phyloP scores from a whole-genome alignment of 495 filamentous ascomycete species.

The Trichoderma reesei region DNA sequence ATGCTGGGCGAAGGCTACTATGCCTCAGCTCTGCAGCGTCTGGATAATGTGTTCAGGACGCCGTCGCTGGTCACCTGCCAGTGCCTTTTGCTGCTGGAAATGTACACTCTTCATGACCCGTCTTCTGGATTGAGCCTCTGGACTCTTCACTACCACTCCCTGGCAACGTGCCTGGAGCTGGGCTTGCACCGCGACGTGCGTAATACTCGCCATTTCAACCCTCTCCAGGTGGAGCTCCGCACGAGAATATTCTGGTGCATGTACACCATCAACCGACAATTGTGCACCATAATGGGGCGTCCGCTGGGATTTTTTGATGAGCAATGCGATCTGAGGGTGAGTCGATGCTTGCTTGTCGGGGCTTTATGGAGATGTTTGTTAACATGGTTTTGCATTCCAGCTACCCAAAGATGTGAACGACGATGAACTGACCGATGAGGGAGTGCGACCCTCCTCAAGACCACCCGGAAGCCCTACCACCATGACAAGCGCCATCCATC shows the following conservation, averaged over 20 bases:
- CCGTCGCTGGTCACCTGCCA: not conserved
- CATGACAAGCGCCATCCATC: slow-evolving; percentile 1
- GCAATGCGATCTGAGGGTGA: not conserved
- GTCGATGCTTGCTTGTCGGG: not conserved
- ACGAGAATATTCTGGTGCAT: not conserved
- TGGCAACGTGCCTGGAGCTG: not conserved
- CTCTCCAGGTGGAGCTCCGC: not conserved
- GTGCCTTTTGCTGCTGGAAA: not conserved
- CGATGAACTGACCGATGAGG: not conserved
- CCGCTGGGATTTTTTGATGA: slow-evolving; percentile 3
- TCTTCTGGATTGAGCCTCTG: not conserved
- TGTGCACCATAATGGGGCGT: not conserved
- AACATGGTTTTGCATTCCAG: not conserved
- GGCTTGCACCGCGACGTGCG: slow-evolving; percentile 1
- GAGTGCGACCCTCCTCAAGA: not conserved
- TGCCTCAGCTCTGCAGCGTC: not conserved
- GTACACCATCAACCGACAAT: not conserved
- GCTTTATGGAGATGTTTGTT: not conserved
- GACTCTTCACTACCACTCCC: slow-evolving; percentile 1
- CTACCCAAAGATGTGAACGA: not conserved
- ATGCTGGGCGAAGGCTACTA: slow-evolving; percentile 3
- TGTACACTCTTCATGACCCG: slow-evolving; percentile 1
- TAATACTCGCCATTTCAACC: not conserved
- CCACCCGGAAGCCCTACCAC: not conserved
- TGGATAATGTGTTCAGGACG: not conserved